Percentiles rank a stretch among this genome's conserved stretches.
These are phyloP conservation scores for Heterobasidion annosum DNA, from an alignment of 1,284 basidiomycete genomes.

Conservation along the genomic window DNA sequence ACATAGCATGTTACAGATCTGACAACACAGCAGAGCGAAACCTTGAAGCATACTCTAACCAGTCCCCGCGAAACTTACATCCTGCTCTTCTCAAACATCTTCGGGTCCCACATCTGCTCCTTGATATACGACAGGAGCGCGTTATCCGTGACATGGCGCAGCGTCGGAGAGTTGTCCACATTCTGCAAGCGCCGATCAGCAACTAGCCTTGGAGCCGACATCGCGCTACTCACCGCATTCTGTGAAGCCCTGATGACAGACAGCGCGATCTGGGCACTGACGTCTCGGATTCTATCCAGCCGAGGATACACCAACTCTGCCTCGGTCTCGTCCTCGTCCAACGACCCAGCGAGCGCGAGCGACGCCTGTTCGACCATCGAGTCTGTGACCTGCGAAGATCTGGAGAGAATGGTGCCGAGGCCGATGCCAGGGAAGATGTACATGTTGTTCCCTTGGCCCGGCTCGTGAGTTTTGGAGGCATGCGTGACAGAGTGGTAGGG, in stretches of 20 bases:
- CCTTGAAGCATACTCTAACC: too few relatives aligned
- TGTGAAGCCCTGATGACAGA: slow-evolving; percentile 59
- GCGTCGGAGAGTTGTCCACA: slow-evolving; percentile 7
- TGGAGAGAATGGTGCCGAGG: slow-evolving; percentile 57
- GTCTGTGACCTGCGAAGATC: slow-evolving; percentile 51
- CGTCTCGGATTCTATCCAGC: slow-evolving; percentile 56
- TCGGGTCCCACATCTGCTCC: slow-evolving; percentile 51
- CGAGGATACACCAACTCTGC: slow-evolving; percentile 55
- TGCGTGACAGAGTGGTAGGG: slow-evolving; percentile 59
- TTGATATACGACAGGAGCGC: slow-evolving; percentile 40
- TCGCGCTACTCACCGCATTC: slow-evolving; percentile 35
- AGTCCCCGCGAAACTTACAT: not conserved
- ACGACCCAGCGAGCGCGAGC: slow-evolving; percentile 55
- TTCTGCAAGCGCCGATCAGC: not conserved
- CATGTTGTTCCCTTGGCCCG: slow-evolving; percentile 82
- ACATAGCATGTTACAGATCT: not conserved
- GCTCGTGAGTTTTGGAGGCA: slow-evolving; percentile 47
- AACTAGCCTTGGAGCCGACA: not conserved
- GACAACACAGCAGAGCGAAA: not conserved
- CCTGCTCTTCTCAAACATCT: not conserved
- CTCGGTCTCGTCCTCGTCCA: slow-evolving; percentile 51
- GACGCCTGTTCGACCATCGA: slow-evolving; percentile 52
- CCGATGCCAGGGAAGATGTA: slow-evolving; percentile 61
- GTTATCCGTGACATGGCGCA: slow-evolving; percentile 36
- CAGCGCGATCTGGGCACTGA: slow-evolving; percentile 55